Conservation (phyloP, 805 yeast genomes). For the Candida coquimbonensis region DNA sequence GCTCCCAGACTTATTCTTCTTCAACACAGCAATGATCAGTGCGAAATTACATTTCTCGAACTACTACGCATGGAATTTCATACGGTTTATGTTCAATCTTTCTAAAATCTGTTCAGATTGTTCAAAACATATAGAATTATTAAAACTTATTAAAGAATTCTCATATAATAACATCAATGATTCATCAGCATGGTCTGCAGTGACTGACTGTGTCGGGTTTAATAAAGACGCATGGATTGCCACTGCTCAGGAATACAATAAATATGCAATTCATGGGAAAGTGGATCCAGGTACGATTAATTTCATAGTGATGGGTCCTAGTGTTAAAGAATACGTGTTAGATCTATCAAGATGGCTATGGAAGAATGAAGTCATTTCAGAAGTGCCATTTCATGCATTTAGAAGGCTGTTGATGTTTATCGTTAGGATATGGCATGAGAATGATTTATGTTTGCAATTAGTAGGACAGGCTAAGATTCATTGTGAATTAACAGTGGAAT, state of each 20-base stretch:
- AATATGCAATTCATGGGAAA: not conserved
- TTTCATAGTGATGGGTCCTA: constrained; percentile 3
- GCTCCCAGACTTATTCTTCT: constrained; percentile 8
- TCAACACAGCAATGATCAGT: constrained; percentile 20
- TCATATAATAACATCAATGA: constrained; percentile 24
- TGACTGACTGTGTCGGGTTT: constrained; percentile 6
- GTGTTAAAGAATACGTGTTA: constrained; percentile 8
- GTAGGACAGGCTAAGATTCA: constrained; percentile 17
- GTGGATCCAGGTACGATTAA: not conserved
- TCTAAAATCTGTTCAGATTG: constrained; percentile 3
- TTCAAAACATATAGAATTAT: not conserved
- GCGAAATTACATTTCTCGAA: constrained; percentile 29
- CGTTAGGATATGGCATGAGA: constrained; percentile 10
- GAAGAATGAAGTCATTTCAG: constrained; percentile 11
- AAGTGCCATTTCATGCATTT: constrained; percentile 19
- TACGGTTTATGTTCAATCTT: constrained; percentile 26
- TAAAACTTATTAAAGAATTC: constrained; percentile 14
- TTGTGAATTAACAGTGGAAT: constrained; percentile 12
- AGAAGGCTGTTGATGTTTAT: constrained; percentile 11
- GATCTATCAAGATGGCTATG: constrained; percentile 18
- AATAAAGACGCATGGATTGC: constrained; percentile 3
- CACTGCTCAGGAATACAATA: constrained; percentile 12
- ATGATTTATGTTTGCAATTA: constrained; percentile 10
- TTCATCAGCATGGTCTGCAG: constrained; percentile 31
- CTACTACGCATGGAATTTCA: constrained; percentile 35